These are phyloP conservation scores for Ogataea chonburiensis DNA, from an alignment of 805 yeast species.

Conservation along the genomic window DNA sequence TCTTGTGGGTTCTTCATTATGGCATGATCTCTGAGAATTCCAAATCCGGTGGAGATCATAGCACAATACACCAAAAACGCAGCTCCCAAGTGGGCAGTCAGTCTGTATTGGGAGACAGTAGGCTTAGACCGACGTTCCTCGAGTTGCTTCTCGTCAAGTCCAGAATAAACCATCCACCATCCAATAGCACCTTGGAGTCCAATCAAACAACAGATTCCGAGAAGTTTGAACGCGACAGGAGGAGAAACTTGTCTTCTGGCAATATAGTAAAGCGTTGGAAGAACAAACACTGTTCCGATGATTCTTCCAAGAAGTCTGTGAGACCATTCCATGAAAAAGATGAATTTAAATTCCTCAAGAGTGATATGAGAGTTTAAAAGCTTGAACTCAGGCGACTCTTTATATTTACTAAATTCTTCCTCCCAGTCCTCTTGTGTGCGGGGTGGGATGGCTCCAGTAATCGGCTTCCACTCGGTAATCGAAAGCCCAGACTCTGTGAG, in stretches of 20 bases:
- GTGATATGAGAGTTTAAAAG: slow-evolving; percentile 86
- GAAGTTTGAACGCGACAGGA: slow-evolving; percentile 62
- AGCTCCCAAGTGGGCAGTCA: slow-evolving; percentile 91
- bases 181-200: slow-evolving; percentile 96
- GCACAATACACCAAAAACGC: slow-evolving; percentile 87
- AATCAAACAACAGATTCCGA: slow-evolving; percentile 71
- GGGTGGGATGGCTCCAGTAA: slow-evolving; percentile 94
- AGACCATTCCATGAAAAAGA: slow-evolving; percentile 96
- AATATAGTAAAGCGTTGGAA: slow-evolving; percentile 85
- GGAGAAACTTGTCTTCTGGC: slow-evolving; percentile 61
- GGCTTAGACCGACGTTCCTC: slow-evolving; percentile 86
- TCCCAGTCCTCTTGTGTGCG: slow-evolving; percentile 79
- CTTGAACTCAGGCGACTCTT: slow-evolving; percentile 86
- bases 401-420: slow-evolving; percentile 75
- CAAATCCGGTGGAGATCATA: slow-evolving; percentile 87
- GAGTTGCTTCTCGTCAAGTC: slow-evolving; percentile 77
- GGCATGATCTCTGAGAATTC: slow-evolving; percentile 70
- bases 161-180: slow-evolving; percentile 99
- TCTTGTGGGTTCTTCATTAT: slow-evolving; percentile 63
- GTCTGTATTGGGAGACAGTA: slow-evolving; percentile 93
- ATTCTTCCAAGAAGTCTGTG: slow-evolving; percentile 91
- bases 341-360: slow-evolving; percentile 90
- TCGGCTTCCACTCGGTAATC: slow-evolving; percentile 98
- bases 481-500: slow-evolving; percentile 94
- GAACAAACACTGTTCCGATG: slow-evolving; percentile 77